phyloP scores from a whole-genome alignment of 495 filamentous ascomycete species.

The Lophiotrema nucula region DNA sequence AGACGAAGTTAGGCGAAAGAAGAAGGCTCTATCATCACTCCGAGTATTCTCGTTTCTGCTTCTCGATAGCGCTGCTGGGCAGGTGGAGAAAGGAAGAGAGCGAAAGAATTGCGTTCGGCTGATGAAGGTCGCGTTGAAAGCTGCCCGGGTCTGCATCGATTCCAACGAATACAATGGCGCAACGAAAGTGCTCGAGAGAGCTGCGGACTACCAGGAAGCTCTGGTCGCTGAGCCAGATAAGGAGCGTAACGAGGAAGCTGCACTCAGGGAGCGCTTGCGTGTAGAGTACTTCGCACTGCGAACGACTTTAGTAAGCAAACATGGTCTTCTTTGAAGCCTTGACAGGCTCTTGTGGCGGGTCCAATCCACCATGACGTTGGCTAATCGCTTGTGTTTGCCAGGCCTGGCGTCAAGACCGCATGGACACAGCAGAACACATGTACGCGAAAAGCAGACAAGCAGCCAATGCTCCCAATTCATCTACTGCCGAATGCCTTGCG shows the following conservation, averaged over 20 bases:
- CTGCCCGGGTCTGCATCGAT: slow-evolving; percentile 62
- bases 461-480: slow-evolving; percentile 47
- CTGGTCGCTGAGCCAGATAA: slow-evolving; percentile 45
- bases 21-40: slow-evolving; percentile 39
- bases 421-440: slow-evolving; percentile 76
- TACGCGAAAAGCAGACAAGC: slow-evolving; percentile 56
- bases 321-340: neutral
- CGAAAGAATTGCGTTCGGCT: slow-evolving; percentile 47
- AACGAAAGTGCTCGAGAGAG: slow-evolving; percentile 59
- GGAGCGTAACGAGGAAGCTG: slow-evolving; percentile 35
- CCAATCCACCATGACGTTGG: too few relatives aligned
- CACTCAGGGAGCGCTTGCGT: slow-evolving; percentile 44
- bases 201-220: slow-evolving; percentile 60
- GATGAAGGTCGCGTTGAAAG: slow-evolving; percentile 66
- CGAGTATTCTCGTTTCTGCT: slow-evolving; percentile 70
- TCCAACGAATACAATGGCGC: slow-evolving; percentile 56
- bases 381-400: slow-evolving; percentile 36
- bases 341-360: neutral
- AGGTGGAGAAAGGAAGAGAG: slow-evolving; percentile 20
- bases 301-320: slow-evolving; percentile 59
- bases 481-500: slow-evolving; percentile 61
- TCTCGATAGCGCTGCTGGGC: slow-evolving; percentile 55
- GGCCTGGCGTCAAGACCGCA: slow-evolving; percentile 68
- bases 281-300: slow-evolving; percentile 70
- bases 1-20: neutral